Percentiles rank a stretch among this genome's conserved stretches.
phyloP scores from a whole-genome alignment of 1,284 basidiomycete species.

The Volvariella volvacea region DNA sequence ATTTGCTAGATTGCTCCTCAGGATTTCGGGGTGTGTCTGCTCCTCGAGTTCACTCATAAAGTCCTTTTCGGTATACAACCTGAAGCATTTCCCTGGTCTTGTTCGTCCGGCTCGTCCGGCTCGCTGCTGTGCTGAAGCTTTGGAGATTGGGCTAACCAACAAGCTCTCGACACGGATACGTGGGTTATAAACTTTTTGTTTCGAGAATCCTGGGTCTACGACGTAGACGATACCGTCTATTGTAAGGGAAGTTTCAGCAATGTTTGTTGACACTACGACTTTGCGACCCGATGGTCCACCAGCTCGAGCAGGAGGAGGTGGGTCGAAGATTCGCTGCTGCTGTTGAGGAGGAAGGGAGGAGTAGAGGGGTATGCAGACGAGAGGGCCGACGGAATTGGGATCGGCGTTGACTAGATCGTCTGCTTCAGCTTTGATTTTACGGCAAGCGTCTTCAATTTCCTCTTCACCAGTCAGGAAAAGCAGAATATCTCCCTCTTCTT shows the following conservation, averaged over 20 bases:
- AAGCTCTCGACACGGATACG: conserved; percentile 94
- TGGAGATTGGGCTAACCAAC: conserved; percentile 92
- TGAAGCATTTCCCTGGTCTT: conserved; percentile 94
- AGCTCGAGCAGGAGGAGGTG: conserved; percentile 62
- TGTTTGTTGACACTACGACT: conserved; percentile 94
- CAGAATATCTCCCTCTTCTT: conserved; percentile 90
- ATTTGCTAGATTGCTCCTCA: conserved; percentile 89
- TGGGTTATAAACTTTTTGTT: conserved; percentile 97
- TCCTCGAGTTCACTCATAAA: conserved; percentile 95
- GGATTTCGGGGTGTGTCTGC: conserved; percentile 94
- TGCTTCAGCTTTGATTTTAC: conserved; percentile 88
- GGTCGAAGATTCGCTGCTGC: conserved; percentile 94
- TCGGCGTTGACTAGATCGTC: conserved; percentile 72
- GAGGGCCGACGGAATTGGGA: conserved; percentile 76
- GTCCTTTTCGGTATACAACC: conserved; percentile 96
- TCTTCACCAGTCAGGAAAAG: conserved; percentile 98
- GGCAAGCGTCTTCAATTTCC: conserved; percentile 96
- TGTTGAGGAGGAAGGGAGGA: conserved; percentile 90
- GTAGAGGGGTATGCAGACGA: conserved; percentile 89
- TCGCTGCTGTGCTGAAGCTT: conserved; percentile 93
- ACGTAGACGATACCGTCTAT: conserved; percentile 99
- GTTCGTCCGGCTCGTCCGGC: conserved; percentile 97
- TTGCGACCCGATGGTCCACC: conserved; percentile 86
- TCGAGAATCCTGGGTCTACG: conserved; percentile 95
- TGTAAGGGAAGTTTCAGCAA: conserved; percentile 96